Percentiles rank a stretch among this genome's conserved stretches.
Evolutionary conservation across 2,329 filamentous ascomycete species (phyloP).

Genomic region (Trichophyton schoenleinii): DNA sequence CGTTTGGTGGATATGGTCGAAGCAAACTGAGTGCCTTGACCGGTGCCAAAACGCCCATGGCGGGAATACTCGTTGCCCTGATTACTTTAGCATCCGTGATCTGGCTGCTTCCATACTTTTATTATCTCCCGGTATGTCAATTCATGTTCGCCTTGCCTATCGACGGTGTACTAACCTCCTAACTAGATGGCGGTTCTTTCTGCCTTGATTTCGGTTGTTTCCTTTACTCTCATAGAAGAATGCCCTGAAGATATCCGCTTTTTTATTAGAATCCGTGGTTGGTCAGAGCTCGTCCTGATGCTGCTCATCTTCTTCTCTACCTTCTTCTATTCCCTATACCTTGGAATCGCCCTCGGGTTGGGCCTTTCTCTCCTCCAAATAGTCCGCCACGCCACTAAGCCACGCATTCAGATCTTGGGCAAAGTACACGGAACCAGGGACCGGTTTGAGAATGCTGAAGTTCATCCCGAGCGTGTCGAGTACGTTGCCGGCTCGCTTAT

Average conservation of each 20-base stretch:
- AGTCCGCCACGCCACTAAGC: conserved; percentile 78
- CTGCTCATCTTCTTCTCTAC: conserved; percentile 78
- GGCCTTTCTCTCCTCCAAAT: conserved; percentile 81
- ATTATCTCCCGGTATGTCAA: conserved; percentile 74
- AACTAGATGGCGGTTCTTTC: conserved; percentile 78
- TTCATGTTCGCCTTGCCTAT: neutral
- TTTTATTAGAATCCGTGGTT: conserved; percentile 74
- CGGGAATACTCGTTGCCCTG: conserved; percentile 70
- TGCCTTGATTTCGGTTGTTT: conserved; percentile 89
- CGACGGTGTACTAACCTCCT: neutral
- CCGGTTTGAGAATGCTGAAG: conserved; percentile 72
- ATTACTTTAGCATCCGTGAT: conserved; percentile 71
- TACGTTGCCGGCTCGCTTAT: conserved; percentile 88
- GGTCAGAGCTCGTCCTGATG: conserved; percentile 79
- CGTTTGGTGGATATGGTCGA: conserved; percentile 89
- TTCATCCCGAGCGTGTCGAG: conserved; percentile 61
- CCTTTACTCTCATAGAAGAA: conserved; percentile 89
- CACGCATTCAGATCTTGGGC: conserved; percentile 90
- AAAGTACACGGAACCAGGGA: conserved; percentile 66
- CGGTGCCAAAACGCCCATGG: conserved; percentile 86
- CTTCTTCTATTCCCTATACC: conserved; percentile 85
- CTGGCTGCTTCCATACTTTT: conserved; percentile 80
- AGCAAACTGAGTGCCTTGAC: conserved; percentile 93
- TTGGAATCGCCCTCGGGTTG: conserved; percentile 88
- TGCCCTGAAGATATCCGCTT: conserved; percentile 84